A percentile compares a stretch with the other conserved stretches of the same genome.
phyloP scores from a whole-genome alignment of 192 early-diverging fungal genomes.

The Coemansia sp. region DNA sequence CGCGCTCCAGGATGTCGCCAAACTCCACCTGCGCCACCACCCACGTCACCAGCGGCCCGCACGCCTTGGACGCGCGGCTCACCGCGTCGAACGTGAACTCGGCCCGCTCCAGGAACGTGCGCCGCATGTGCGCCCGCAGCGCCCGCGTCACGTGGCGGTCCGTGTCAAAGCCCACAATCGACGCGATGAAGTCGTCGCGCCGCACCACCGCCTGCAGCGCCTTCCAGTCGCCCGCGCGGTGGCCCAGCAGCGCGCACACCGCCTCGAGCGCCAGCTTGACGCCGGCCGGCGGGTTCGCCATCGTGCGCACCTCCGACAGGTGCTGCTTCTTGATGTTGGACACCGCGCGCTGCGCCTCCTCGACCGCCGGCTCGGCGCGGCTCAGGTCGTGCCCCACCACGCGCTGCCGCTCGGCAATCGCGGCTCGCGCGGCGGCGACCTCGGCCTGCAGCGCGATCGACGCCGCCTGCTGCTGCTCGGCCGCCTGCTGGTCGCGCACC shows the following conservation, averaged over 20 bases:
- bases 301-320: slow-evolving; percentile 90
- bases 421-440: slow-evolving; percentile 66
- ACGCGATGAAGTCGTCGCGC: slow-evolving; percentile 94
- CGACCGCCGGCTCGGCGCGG: slow-evolving; percentile 94
- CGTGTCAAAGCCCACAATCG: slow-evolving; percentile 95
- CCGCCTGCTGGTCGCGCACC: slow-evolving; percentile 90
- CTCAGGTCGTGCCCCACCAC: slow-evolving; percentile 87
- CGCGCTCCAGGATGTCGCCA: slow-evolving; percentile 85
- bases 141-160: slow-evolving; percentile 69
- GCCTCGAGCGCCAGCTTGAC: slow-evolving; percentile 97
- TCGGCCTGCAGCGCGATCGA: slow-evolving; percentile 75
- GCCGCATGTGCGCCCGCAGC: slow-evolving; percentile 77
- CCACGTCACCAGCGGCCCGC: slow-evolving; percentile 98
- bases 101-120: slow-evolving; percentile 75
- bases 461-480: slow-evolving; percentile 80
- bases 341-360: slow-evolving; percentile 91
- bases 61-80: slow-evolving; percentile 96
- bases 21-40: slow-evolving; percentile 94
- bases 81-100: slow-evolving; percentile 91
- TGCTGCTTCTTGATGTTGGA: slow-evolving; percentile 95
- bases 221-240: slow-evolving; percentile 86
- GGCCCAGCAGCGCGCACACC: slow-evolving; percentile 91
- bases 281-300: slow-evolving; percentile 93
- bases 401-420: slow-evolving; percentile 70
- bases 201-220: slow-evolving; percentile 83